Evolutionary conservation across 2,329 filamentous ascomycete species (phyloP).

Genomic region (Fusarium chuoi): DNA sequence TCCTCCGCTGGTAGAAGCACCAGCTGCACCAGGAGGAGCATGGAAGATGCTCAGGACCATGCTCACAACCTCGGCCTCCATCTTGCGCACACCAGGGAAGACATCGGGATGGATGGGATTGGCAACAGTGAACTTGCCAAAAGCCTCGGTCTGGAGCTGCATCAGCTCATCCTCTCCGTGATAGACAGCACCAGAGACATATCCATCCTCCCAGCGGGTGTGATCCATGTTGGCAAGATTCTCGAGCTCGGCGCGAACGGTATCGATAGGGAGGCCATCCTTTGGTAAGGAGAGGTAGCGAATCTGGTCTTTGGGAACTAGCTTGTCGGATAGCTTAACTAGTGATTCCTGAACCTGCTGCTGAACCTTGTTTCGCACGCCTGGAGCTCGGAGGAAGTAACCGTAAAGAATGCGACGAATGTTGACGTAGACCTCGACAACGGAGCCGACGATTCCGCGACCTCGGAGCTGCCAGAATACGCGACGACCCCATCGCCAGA

Average conservation of each 20-base stretch:
- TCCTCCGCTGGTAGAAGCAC: slow-evolving; percentile 90
- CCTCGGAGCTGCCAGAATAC: slow-evolving; percentile 87
- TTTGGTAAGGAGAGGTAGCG: slow-evolving; percentile 82
- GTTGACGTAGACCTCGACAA: slow-evolving; percentile 78
- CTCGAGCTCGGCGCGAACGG: slow-evolving; percentile 81
- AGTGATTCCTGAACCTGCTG: slow-evolving; percentile 85
- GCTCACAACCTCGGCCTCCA: slow-evolving; percentile 97
- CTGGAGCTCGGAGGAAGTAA: slow-evolving; percentile 85
- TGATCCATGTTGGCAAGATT: slow-evolving; percentile 88
- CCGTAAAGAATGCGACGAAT: slow-evolving; percentile 81
- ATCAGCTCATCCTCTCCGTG: slow-evolving; percentile 88
- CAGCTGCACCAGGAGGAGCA: slow-evolving; percentile 84
- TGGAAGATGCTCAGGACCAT: slow-evolving; percentile 95
- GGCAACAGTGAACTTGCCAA: slow-evolving; percentile 91
- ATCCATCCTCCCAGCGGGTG: slow-evolving; percentile 95
- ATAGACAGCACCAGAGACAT: slow-evolving; percentile 94
- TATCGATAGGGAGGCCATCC: slow-evolving; percentile 83
- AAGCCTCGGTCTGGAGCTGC: slow-evolving; percentile 89
- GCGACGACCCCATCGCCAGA: slow-evolving; percentile 84
- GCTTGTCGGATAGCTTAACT: slow-evolving; percentile 82
- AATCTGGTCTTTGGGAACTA: slow-evolving; percentile 78
- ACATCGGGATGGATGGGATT: slow-evolving; percentile 99
- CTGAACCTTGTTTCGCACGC: slow-evolving; percentile 86
- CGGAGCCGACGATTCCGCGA: slow-evolving; percentile 83
- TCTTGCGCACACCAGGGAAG: slow-evolving; percentile 97